Base-by-base conservation (phyloP, 2,329 filamentous ascomycete genomes). In the Alternaria sp. region DNA sequence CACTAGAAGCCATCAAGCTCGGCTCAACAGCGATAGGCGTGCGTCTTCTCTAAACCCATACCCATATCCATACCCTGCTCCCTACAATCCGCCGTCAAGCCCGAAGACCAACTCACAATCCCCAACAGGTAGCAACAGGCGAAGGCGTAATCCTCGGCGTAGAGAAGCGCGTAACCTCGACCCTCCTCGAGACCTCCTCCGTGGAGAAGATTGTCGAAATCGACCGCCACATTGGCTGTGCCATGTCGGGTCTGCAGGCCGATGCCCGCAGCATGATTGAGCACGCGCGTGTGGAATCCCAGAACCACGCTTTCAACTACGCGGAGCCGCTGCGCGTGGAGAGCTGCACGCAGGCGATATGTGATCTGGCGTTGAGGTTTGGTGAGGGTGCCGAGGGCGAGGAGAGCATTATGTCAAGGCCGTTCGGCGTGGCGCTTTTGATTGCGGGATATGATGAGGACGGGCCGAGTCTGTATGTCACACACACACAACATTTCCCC, bases 131-230 rank as follows among this genome's bases (percentile, higher is more conserved):
- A 70, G 93, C 95, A 74, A 99, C 95, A 49, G 91, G 92, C 59
- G 92, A 96, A 79, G 95, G 95, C 76, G 94, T 98, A 64, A 91
- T 99, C 77, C 90, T 99, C 52, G 95, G 95, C 71, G 95, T 99
- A 67, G 95, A 99, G 85, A 99, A 99, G 88, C 94, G 95, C 76
- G 95, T 99, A 74, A 99, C 95, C 63, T 97, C 93, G 59, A 96
- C 94, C 63, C 91, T 99, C 64, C 92, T 99, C 75, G 95, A 98
- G 83, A 96, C 95, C 32, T 96, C 92, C 47, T 97, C 94, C 41
- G 95, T 99, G 75, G 95, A 99, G 83, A 99, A 99, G 88, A 98
- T 99, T 75, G 94, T 99, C 80, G 95, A 99, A 81, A 98, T 99
- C 80, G 95, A 99, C 84, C 89, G 92, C 78, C 95, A 99, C 85